These are phyloP conservation scores for Epichloe aotearoae DNA, from an alignment of 2,329 filamentous ascomycete genomes.

Conservation along the genomic window DNA sequence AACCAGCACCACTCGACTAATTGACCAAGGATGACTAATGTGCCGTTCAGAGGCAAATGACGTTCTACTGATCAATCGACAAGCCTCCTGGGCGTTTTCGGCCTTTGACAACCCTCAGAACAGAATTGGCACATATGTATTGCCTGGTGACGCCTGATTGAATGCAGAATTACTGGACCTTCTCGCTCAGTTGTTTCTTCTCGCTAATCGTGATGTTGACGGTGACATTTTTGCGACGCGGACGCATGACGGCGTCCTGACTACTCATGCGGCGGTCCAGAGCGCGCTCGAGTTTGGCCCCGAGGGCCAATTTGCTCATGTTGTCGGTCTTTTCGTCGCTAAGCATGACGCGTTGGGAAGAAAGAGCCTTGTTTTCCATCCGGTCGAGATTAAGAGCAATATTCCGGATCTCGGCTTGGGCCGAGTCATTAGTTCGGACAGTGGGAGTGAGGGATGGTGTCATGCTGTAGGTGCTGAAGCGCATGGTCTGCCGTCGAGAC, in stretches of 20 bases:
- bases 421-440: constrained; percentile 39
- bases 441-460: constrained; percentile 47
- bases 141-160: neutral
- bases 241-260: constrained; percentile 79
- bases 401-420: constrained; percentile 45
- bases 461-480: constrained; percentile 48
- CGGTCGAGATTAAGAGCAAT: constrained; percentile 72
- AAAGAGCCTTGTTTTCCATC: constrained; percentile 78
- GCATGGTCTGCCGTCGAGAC: constrained; percentile 31
- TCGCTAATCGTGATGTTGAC: constrained; percentile 13
- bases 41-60: too few species aligned
- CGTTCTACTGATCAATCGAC: neutral
- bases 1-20: neutral
- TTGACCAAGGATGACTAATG: neutral
- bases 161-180: constrained; percentile 10
- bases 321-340: constrained; percentile 69
- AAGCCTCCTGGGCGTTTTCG: neutral
- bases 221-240: constrained; percentile 24
- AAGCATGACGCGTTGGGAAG: constrained; percentile 59
- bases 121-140: neutral
- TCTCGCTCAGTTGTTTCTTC: constrained; percentile 26
- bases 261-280: constrained; percentile 74
- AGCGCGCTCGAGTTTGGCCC: constrained; percentile 81
- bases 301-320: constrained; percentile 74
- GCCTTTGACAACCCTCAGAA: neutral